Percentiles rank a stretch among this genome's conserved stretches.
phyloP scores from a whole-genome alignment of 495 filamentous ascomycete genomes.

The Hypoxylon lenormandii region DNA sequence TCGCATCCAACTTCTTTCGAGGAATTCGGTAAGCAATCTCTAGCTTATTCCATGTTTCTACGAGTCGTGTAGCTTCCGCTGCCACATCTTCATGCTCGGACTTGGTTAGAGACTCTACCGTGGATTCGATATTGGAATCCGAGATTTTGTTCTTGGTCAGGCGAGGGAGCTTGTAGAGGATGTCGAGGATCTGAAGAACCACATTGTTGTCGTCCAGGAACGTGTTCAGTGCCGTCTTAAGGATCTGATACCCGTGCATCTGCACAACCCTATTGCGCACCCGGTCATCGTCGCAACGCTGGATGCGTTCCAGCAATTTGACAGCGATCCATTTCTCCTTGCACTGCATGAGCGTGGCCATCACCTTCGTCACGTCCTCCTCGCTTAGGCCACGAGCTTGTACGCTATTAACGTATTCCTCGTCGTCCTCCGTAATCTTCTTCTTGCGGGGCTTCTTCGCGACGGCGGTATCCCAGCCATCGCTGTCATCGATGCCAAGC shows the following conservation, averaged over 20 bases:
- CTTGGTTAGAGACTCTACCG: constrained; percentile 74
- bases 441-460: constrained; percentile 91
- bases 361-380: constrained; percentile 92
- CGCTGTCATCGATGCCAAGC: constrained; percentile 91
- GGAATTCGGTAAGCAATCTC: constrained; percentile 96
- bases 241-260: constrained; percentile 96
- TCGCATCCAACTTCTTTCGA: constrained; percentile 70
- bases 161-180: constrained; percentile 87
- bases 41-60: constrained; percentile 88
- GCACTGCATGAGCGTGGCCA: constrained; percentile 98
- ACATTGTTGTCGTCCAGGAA: constrained; percentile 92
- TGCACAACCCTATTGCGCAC: constrained; percentile 89
- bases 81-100: constrained; percentile 80
- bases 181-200: constrained; percentile 87
- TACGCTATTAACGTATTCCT: constrained; percentile 93
- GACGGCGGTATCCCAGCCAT: constrained; percentile 89
- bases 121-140: constrained; percentile 93
- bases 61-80: constrained; percentile 73
- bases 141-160: constrained; percentile 97
- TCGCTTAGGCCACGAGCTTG: constrained; percentile 86
- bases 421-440: constrained; percentile 93
- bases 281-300: constrained; percentile 87
- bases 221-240: constrained; percentile 82
- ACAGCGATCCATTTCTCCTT: constrained; percentile 99
- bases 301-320: constrained; percentile 90